These are phyloP conservation scores for Hymenoscyphus salicellus DNA, from an alignment of 2,329 filamentous ascomycete genomes.

Conservation along the genomic window DNA sequence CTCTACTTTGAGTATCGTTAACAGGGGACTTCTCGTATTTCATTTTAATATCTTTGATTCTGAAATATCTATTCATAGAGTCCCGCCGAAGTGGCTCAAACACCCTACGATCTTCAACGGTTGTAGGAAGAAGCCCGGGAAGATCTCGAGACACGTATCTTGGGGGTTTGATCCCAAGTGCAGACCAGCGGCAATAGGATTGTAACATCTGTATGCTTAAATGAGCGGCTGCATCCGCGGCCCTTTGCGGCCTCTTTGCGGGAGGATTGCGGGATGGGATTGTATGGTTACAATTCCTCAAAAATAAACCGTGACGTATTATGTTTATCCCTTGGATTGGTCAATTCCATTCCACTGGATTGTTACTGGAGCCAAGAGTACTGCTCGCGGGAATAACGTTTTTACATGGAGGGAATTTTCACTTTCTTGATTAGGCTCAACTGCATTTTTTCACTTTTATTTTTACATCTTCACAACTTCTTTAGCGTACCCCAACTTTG, in stretches of 20 bases:
- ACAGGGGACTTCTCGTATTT: slow-evolving; percentile 1
- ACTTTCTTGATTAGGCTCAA: not conserved
- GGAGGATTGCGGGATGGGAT: slow-evolving; percentile 2
- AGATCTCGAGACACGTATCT: not conserved
- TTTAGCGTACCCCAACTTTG: not conserved
- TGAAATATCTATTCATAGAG: not conserved
- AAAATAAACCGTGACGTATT: not conserved
- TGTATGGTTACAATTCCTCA: not conserved
- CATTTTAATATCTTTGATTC: not conserved
- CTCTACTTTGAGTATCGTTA: not conserved
- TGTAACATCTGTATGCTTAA: not conserved
- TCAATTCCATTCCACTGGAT: not conserved
- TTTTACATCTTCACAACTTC: not conserved
- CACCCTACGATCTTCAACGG: not conserved
- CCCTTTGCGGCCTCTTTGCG: slow-evolving; percentile 2
- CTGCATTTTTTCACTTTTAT: not conserved
- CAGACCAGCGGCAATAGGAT: not conserved
- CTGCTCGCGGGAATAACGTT: not conserved
- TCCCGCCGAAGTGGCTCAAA: not conserved
- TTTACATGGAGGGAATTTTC: not conserved
- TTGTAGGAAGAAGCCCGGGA: slow-evolving; percentile 1
- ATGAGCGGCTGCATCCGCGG: not conserved
- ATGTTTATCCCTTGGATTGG: not conserved
- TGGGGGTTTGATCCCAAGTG: not conserved
- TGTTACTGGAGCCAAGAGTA: not conserved